Evolutionary conservation across 1,284 basidiomycete genomes (phyloP), one percentile per base, ranked within the genome.

Genomic region (Limonomyces culmigenus): DNA sequence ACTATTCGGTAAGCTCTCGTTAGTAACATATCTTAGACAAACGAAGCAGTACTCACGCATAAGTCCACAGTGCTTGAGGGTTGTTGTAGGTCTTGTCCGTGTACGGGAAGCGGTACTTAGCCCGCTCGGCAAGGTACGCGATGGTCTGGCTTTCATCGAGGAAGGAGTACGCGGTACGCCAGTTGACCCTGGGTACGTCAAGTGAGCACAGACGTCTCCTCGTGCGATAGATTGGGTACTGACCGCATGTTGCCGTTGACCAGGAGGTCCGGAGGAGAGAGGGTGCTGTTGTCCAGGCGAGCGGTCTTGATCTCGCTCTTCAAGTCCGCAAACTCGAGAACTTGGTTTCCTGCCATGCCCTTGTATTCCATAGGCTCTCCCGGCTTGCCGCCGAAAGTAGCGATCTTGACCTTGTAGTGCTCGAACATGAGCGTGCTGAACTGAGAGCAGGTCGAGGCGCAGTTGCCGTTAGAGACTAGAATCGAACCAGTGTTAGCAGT

Each of bases 281-380:
- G 52, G 10, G 70, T 65, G 41, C 74, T 70, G 5, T 35, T n/a
- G 47, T 73, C 64, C 36, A 75, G 43, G 19, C 63, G 62, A 20
- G 70, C 68, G 2, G 71, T 72, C 60, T 74, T 74, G 45, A 75
- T 67, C 46, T 75, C 72, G 5, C 63, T 62, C 43, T 74, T 71
- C 30, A 78, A 52, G 42, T 74, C 68, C 6, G 54, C 43, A 70
- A 71, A 78, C 42, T 75, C 71, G 10, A 76, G 45, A 0, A 76
- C 73, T 44, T 74, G 70, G 44, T 72, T 73, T 2, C 72, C 72
- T 1, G 71, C 69, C 70, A 75, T 73, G 14, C 68, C 73, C 50
- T 75, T 75, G 50, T 61, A 74, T 43, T 75, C 52, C 34, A 74
- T 56, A 14, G 48, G 41, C 43, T 63, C 55, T 5, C 62, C 61